Evolutionary conservation across 1,284 basidiomycete species (phyloP), one percentile per base, ranked within the genome.

Genomic region (Coniophora puteana): DNA sequence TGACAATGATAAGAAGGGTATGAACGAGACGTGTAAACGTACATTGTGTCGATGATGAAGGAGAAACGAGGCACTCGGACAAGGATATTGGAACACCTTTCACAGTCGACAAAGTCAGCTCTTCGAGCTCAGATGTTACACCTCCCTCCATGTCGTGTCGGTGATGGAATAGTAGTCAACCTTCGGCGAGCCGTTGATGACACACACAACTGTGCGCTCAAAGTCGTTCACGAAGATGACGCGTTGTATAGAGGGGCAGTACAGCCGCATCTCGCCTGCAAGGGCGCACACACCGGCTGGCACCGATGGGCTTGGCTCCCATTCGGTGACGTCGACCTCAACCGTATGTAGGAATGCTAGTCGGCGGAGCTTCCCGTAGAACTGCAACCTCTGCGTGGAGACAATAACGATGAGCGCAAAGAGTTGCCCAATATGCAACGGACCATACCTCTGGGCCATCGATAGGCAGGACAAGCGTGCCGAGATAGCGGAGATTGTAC

Each of bases 311-410:
- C 72, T 56, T 5, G 80, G 81, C 5, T 70, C 68, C 81, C 81
- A 84, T 34, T 75, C 72, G 12, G 74, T 74, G 17, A 83, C 66
- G 28, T 83, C 81, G 12, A 83, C 60, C 47, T 83, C 81, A 30
- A 80, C 51, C 45, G 74, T 77, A 46, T 69, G 63, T 10, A 83
- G 64, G 18, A 56, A 59, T 4, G 61, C 63, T 14, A 83, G 62
- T 17, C 65, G 69, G 65, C 74, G 73, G 41, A 84, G 65, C 27
- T 74, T 58, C 4, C 71, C 75, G 47, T 82, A 83, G 53, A 83
- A 77, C 27, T 64, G 61, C 28, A 83, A 68, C 28, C 80, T 70
- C 81, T 83, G 42, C n/a, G 23, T 26, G 22, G 12, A 21, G 30
- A 40, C 35, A 45, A 34, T 30, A 33, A 28, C 8, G 31, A 21